Evolutionary conservation across 768 basidiomycete genomes (phyloP), one percentile per base, ranked within the genome.

Genomic region (Trametes coccinea): DNA sequence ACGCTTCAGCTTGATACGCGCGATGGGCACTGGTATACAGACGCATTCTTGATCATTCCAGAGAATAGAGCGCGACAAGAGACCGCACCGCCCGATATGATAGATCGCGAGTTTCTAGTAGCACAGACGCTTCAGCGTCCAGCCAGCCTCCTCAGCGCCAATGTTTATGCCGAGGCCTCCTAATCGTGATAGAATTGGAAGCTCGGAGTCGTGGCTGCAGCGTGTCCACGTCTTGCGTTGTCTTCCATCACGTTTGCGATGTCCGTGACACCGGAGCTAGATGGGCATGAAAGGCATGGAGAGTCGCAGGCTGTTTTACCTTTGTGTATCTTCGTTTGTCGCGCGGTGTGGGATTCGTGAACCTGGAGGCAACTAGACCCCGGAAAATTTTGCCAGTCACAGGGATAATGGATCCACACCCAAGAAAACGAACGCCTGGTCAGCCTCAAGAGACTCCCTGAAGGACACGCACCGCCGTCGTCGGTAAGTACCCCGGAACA

Each of bases 381-480:
- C 51, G 37, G 39, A 53, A 53, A 53, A 40, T 41, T 53, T 53
- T 5, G 51, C 27, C 39, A 52, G 39, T 52, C 34, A 34, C 50
- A 40, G 5, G 34, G 8, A 14, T 34, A 8, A n/a, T n/a, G n/a
- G n/a, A 5, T 37, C 34, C 34, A 37, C 34, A 11, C 34, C n/a
- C n/a, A 2, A 11, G 34, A 22, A 1, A 22, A 22, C 22, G 22
- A n/a, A n/a, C 22, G 22, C 22, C 22, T 22, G 22, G 22, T 22
- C 22, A 22, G 22, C 22, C 22, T 37, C 6, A 37, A 37, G 1
- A 37, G 11, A 37, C 1, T 11, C 5, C 34, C 34, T 37, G 11
- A 37, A 37, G 11, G 34, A 37, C 34, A 37, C 34, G 11, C 34
- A 37, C 34, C 34, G 34, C 11, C 6, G 34, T 37, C 34, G 34